Evolutionary conservation across 2,329 filamentous ascomycete genomes (phyloP), one percentile per base, ranked within the genome.

Genomic region (Aspergillus ibericus): DNA sequence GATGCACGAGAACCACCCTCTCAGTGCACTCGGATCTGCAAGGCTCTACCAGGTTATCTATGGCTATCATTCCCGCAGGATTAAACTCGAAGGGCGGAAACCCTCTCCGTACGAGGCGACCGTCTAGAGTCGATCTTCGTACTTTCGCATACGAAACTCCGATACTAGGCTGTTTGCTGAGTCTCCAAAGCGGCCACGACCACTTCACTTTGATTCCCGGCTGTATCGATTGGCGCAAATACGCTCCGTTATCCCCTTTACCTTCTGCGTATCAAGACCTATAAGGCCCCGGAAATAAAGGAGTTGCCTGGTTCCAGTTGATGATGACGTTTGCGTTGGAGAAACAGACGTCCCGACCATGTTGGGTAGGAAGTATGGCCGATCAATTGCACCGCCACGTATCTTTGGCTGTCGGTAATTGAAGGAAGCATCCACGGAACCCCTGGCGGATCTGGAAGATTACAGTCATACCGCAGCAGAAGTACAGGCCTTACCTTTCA

Each of bases 321-420:
- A 53, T 13, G 51, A 53, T 53, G 51, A 53, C 51, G 51, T 53
- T 53, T 29, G 40, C 51, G 6, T 18, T 18, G 51, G 36, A 29
- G 34, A n/a, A 40, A 42, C 32, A 32, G 42, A 53, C 51, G 22
- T 44, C 27, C 50, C 40, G 51, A 32, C 25, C 50, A 12, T 20
- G 25, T 35, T 42, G 25, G 20, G 38, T 53, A 42, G 29, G 38
- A 13, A 29, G 35, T n/a, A 53, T 44, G 22, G 38, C 32, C 25
- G 51, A 53, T 44, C 51, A 44, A 25, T 40, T 61, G 59, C 59
- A 61, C 59, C 59, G 59, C 59, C 56, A 61, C 53, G 36, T 59
- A 54, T 58, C 12, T 56, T 53, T 50, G 8, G 15, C 34, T 47
- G 13, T 52, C 22, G 38, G 51, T 25, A 42, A 34, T 53, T 42